phyloP scores from a whole-genome alignment of 164 flowering plant species.

The Chimonanthus salicifolius region DNA sequence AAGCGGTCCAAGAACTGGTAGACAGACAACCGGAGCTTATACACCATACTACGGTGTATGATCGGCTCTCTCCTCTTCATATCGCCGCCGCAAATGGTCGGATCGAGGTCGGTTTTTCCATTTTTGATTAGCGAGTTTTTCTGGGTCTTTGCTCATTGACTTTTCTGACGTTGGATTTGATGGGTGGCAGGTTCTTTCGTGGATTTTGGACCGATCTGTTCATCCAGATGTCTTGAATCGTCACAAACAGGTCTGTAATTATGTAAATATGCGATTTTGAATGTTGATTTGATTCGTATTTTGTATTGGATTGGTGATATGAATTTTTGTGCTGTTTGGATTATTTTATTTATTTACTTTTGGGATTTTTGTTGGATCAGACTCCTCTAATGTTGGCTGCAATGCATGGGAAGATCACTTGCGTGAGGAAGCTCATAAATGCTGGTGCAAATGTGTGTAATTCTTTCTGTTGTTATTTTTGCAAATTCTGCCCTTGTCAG shows the following conservation, averaged over 20 bases:
- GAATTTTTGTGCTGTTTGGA: neutral
- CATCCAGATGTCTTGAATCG: conserved; percentile 83
- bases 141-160: neutral
- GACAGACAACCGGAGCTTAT: conserved; percentile 36
- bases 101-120: conserved; percentile 48
- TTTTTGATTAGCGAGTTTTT: conserved; percentile 5
- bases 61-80: conserved; percentile 44
- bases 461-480: too few species aligned
- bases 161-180: neutral
- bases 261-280: neutral
- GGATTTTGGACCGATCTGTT: conserved; percentile 54
- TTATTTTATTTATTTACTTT: neutral
- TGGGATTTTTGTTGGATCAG: conserved; percentile 27
- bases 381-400: conserved; percentile 98
- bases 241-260: conserved; percentile 58
- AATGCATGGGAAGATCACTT: conserved; percentile 82
- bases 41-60: conserved; percentile 27
- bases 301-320: too few species aligned
- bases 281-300: neutral
- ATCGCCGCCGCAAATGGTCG: conserved; percentile 53
- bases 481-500: too few species aligned
- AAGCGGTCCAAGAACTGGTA: conserved; percentile 26
- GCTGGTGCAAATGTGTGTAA: conserved; percentile 83
- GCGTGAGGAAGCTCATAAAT: conserved; percentile 71
- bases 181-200: conserved; percentile 48